Base-by-base conservation (phyloP, 345 rosid species). In the Linum lewisii region DNA sequence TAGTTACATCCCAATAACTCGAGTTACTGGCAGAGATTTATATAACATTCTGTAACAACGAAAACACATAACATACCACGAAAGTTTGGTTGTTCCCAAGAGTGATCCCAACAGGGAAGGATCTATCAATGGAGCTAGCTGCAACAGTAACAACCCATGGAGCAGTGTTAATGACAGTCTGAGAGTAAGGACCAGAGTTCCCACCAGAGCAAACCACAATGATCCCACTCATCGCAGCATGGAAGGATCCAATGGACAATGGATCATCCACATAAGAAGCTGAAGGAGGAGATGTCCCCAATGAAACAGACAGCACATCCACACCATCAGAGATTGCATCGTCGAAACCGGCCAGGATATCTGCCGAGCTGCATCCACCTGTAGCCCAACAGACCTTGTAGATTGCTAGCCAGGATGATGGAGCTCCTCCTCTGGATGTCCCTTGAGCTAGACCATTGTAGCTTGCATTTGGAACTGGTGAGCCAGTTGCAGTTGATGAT, bases 1-100 rank as follows among this genome's bases (percentile, higher is more conserved):
- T n/a, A n/a, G n/a, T n/a, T n/a, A n/a, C n/a, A n/a, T n/a, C n/a
- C n/a, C n/a, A n/a, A n/a, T n/a, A n/a, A n/a, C n/a, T n/a, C n/a
- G n/a, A n/a, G n/a, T n/a, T n/a, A n/a, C n/a, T n/a, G n/a, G n/a
- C n/a, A n/a, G n/a, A n/a, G n/a, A n/a, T n/a, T n/a, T n/a, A n/a
- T n/a, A n/a, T n/a, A n/a, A n/a, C n/a, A n/a, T n/a, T n/a, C n/a
- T n/a, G n/a, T n/a, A n/a, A n/a, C n/a, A n/a, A n/a, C n/a, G n/a
- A n/a, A 29, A 29, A 4, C 34, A 29, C 4, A 29, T 29, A 1
- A 51, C 29, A 54, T 70, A 77, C 78, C 81, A 62, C 25, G 8
- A 73, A 34, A 51, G 78, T 70, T 65, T 55, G 66, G 47, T 73
- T 73, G 51, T 58, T 65, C 7, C 63, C 69, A 23, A 51, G 21